Conservation (phyloP, 192 early-diverging fungal genomes). For the Nowakowskiella sp. region DNA sequence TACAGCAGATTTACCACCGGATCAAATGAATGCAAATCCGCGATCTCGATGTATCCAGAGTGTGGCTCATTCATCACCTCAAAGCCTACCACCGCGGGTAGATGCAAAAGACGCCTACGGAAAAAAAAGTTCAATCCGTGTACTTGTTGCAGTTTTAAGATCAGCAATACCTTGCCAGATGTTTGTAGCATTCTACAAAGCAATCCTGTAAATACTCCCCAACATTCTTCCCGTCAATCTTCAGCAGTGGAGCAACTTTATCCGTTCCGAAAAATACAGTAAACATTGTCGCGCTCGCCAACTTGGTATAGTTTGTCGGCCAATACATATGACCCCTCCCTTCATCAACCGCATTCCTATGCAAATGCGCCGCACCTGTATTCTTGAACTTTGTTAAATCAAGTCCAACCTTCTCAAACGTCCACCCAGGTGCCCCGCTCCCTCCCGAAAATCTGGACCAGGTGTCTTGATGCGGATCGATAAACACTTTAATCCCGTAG, state of each 20-base stretch:
- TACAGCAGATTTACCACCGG: constrained; percentile 57
- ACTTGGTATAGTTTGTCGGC: constrained; percentile 84
- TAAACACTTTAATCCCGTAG: constrained; percentile 76
- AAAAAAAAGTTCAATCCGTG: neutral
- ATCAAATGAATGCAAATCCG: constrained; percentile 51
- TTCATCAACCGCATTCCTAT: constrained; percentile 36
- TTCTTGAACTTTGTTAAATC: constrained; percentile 65
- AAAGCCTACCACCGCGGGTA: constrained; percentile 65
- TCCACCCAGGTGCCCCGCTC: constrained; percentile 79
- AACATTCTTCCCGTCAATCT: constrained; percentile 53
- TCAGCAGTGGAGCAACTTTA: constrained; percentile 61
- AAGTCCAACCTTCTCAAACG: constrained; percentile 73
- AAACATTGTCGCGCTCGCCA: constrained; percentile 77
- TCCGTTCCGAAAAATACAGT: constrained; percentile 70
- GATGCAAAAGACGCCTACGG: constrained; percentile 49
- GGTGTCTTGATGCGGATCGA: constrained; percentile 84
- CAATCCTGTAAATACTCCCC: constrained; percentile 61
- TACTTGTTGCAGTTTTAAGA: too few species aligned
- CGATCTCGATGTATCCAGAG: constrained; percentile 66
- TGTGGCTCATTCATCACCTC: constrained; percentile 77
- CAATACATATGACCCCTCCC: constrained; percentile 49
- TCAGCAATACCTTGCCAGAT: constrained; percentile 55
- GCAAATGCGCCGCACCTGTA: constrained; percentile 71
- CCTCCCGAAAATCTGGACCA: constrained; percentile 66
- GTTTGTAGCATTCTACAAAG: constrained; percentile 57